phyloP scores from a whole-genome alignment of 2,329 filamentous ascomycete species.

The Ascochyta rabiei region DNA sequence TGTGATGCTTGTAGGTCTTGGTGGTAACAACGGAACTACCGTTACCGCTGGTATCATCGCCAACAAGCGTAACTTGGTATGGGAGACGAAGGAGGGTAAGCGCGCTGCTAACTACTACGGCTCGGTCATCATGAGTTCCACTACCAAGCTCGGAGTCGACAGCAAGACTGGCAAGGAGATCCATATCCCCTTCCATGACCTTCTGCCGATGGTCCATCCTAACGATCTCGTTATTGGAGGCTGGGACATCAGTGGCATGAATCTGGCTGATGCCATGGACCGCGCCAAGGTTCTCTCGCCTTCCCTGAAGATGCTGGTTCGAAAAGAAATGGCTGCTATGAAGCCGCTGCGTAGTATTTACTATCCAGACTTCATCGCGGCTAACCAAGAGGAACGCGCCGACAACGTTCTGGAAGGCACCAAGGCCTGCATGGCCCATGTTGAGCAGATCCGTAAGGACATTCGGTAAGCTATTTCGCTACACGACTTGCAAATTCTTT shows the following conservation, averaged over 20 bases:
- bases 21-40: constrained; percentile 97
- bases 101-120: constrained; percentile 96
- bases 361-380: constrained; percentile 98
- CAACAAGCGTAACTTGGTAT: constrained; percentile 83
- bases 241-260: constrained; percentile 95
- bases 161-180: constrained; percentile 83
- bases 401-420: constrained; percentile 85
- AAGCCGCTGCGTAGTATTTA: constrained; percentile 93
- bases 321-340: constrained; percentile 91
- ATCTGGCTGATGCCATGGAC: constrained; percentile 91
- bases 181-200: constrained; percentile 93
- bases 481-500: background rate
- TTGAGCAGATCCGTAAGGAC: constrained; percentile 90
- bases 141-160: constrained; percentile 93
- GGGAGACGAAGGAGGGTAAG: constrained; percentile 91
- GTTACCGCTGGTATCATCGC: constrained; percentile 97
- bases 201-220: constrained; percentile 96
- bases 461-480: constrained; percentile 67
- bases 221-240: constrained; percentile 94
- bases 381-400: constrained; percentile 95
- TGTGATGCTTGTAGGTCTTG: constrained; percentile 97
- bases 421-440: constrained; percentile 85
- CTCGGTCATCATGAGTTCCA: constrained; percentile 95
- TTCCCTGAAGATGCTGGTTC: constrained; percentile 85
- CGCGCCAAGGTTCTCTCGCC: constrained; percentile 94